These are phyloP conservation scores for Marasmius tenuissimus DNA, from an alignment of 1,284 basidiomycete genomes.

Conservation along the genomic window DNA sequence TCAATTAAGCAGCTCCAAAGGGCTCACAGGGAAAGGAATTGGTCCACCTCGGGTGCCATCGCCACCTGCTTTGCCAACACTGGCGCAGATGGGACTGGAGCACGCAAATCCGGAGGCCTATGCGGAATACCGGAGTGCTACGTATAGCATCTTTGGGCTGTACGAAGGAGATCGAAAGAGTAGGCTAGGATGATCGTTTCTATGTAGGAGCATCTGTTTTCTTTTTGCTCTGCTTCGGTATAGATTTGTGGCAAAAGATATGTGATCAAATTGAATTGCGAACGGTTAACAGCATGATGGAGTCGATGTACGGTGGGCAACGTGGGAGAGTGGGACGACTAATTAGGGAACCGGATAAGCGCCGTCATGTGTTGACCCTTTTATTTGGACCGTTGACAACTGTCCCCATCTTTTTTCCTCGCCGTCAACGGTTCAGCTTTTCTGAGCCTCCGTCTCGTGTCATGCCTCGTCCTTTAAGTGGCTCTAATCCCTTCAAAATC, in stretches of 20 bases:
- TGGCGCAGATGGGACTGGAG: slow-evolving; percentile 74
- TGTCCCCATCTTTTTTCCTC: background rate
- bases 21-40: slow-evolving; percentile 30
- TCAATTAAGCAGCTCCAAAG: slow-evolving; percentile 11
- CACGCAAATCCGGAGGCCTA: slow-evolving; percentile 61
- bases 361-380: background rate
- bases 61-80: slow-evolving; percentile 69
- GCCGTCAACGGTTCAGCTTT: background rate
- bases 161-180: slow-evolving; percentile 68
- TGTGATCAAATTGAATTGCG: too few relatives aligned
- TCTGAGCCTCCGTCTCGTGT: slow-evolving; percentile 14
- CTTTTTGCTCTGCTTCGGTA: slow-evolving; percentile 2
- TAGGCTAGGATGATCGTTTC: slow-evolving; percentile 27
- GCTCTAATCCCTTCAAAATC: slow-evolving; percentile 25
- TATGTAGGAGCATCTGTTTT: background rate
- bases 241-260: background rate
- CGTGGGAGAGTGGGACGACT: background rate
- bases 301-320: too few relatives aligned
- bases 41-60: slow-evolving; percentile 77
- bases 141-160: slow-evolving; percentile 76
- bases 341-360: background rate
- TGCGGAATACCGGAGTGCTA: slow-evolving; percentile 71
- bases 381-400: background rate
- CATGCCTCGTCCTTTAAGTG: slow-evolving; percentile 20
- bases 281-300: too few relatives aligned